Conservation (phyloP, 208 protist genomes). For the Acanthamoeba polyphaga region DNA sequence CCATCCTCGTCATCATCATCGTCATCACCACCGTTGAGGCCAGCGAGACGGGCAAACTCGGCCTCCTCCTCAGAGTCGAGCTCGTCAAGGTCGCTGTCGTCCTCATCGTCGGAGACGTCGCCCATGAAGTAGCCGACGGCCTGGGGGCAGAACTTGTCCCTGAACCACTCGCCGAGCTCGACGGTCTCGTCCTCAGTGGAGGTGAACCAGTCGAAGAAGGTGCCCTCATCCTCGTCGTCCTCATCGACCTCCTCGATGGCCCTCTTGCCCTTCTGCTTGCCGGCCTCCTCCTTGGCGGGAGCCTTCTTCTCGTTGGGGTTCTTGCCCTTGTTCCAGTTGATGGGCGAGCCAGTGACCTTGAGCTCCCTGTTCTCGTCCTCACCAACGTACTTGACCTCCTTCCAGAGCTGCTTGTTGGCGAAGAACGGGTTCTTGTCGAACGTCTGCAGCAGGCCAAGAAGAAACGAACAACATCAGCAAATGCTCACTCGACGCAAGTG, state of each 20-base stretch:
- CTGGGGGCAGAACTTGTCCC: slow-evolving; percentile 45
- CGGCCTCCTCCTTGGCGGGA: background rate
- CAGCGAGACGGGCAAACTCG: background rate
- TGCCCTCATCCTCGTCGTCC: slow-evolving; percentile 6
- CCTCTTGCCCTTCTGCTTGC: slow-evolving; percentile 53
- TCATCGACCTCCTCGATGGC: slow-evolving; percentile 27
- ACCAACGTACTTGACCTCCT: slow-evolving; percentile 29
- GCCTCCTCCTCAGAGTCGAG: slow-evolving; percentile 45
- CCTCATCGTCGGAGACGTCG: slow-evolving; percentile 59
- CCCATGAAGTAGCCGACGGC: slow-evolving; percentile 41
- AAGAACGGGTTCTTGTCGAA: slow-evolving; percentile 75
- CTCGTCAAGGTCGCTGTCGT: background rate
- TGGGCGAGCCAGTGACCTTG: background rate
- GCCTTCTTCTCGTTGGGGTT: slow-evolving; percentile 19
- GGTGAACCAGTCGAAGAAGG: slow-evolving; percentile 42
- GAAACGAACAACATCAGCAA: background rate
- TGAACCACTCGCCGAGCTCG: slow-evolving; percentile 62
- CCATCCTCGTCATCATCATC: slow-evolving; percentile 27
- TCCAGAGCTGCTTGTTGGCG: slow-evolving; percentile 62
- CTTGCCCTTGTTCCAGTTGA: slow-evolving; percentile 73
- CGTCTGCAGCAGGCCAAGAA: background rate
- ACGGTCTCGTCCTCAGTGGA: slow-evolving; percentile 22
- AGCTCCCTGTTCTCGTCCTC: background rate
- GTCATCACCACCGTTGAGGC: background rate
- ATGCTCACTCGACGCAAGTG: background rate